Evolutionary conservation across 495 filamentous ascomycete species (phyloP).

Genomic region (Aspergillus steynii): DNA sequence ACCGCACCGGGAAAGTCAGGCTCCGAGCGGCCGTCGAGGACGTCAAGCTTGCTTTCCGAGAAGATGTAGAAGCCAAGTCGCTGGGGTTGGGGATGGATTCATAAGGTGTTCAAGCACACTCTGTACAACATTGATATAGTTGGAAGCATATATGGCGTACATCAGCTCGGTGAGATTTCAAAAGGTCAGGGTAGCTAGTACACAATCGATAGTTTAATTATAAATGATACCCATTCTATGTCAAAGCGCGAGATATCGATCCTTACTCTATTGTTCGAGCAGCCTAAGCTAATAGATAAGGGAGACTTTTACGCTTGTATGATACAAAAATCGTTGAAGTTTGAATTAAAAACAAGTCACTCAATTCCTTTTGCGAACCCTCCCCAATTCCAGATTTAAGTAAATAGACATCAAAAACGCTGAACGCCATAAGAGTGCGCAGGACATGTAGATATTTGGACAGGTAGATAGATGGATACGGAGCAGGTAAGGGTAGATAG

Average conservation of each 20-base stretch:
- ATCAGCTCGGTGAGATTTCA: not conserved
- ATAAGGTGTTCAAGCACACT: constrained; percentile 25
- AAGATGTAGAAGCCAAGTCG: constrained; percentile 82
- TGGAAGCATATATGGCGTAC: not conserved
- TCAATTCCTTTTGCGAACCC: not conserved
- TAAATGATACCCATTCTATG: constrained; percentile 32
- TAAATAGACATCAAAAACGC: not conserved
- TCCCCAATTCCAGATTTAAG: not conserved
- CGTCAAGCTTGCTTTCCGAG: constrained; percentile 79
- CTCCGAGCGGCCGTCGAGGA: constrained; percentile 88
- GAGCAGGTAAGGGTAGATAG: not conserved
- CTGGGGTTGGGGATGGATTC: constrained; percentile 55
- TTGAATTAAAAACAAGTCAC: not conserved
- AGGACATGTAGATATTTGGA: not conserved
- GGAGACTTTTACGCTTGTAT: not conserved
- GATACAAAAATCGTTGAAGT: not conserved
- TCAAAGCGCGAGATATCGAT: not conserved
- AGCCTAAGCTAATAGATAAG: too few relatives aligned
- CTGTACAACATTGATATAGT: not conserved
- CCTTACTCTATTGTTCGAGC: too few relatives aligned
- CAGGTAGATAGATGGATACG: not conserved
- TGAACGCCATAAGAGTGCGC: not conserved
- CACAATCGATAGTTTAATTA: constrained; percentile 2
- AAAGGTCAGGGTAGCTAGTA: not conserved
- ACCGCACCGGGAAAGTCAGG: constrained; percentile 82